Evolutionary conservation across 495 filamentous ascomycete species (phyloP).

Genomic region (Thermochaetoides thermophila): DNA sequence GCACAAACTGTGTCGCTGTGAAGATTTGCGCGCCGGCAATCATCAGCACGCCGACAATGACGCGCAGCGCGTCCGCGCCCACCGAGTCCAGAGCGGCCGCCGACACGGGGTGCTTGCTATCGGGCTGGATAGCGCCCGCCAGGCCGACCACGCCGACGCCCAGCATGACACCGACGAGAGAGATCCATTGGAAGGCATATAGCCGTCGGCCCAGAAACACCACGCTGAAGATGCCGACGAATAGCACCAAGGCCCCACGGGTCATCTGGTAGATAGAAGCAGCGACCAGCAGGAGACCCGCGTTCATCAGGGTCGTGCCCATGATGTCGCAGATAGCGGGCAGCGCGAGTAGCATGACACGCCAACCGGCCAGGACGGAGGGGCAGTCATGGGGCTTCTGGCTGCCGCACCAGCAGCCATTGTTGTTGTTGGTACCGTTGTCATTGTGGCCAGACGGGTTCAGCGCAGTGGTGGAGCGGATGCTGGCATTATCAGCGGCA

Average conservation of each 20-base stretch:
- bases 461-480: conserved; percentile 32
- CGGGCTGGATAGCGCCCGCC: conserved; percentile 64
- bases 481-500: conserved; percentile 28
- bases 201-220: conserved; percentile 69
- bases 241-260: conserved; percentile 80
- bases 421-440: not conserved
- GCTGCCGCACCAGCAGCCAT: not conserved
- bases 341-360: conserved; percentile 61
- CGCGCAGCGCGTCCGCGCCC: conserved; percentile 46
- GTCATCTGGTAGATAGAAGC: conserved; percentile 99
- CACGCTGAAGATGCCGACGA: conserved; percentile 90
- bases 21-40: conserved; percentile 94
- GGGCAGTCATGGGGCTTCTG: conserved; percentile 14
- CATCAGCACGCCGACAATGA: conserved; percentile 68
- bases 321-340: conserved; percentile 89
- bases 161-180: conserved; percentile 69
- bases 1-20: conserved; percentile 88
- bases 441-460: conserved; percentile 23
- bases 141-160: conserved; percentile 85
- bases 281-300: conserved; percentile 81
- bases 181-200: conserved; percentile 74
- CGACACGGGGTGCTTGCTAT: conserved; percentile 32
- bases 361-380: conserved; percentile 52
- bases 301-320: conserved; percentile 94
- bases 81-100: conserved; percentile 2